Evolutionary conservation across 2,329 filamentous ascomycete species (phyloP).

Genomic region (Calycina marina): DNA sequence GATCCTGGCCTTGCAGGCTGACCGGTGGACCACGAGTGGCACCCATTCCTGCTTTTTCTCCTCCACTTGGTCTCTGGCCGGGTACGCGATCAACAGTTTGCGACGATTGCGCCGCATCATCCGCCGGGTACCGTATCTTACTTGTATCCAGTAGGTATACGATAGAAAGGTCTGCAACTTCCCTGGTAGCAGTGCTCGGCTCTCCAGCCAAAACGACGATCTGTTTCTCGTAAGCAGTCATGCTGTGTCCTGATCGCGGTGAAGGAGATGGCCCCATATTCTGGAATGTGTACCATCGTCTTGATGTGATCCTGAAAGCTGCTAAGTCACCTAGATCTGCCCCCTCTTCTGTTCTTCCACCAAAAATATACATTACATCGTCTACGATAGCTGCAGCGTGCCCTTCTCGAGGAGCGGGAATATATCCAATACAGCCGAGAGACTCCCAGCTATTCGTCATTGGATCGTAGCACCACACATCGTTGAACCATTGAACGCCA

Average conservation of each 20-base stretch:
- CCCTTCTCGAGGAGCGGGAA: slow-evolving; percentile 83
- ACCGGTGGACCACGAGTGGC: slow-evolving; percentile 17
- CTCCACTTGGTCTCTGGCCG: slow-evolving; percentile 29
- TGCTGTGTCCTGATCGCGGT: slow-evolving; percentile 86
- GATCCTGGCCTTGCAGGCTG: slow-evolving; percentile 24
- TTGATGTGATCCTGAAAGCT: slow-evolving; percentile 66
- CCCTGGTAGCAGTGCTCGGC: slow-evolving; percentile 71
- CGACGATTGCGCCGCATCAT: slow-evolving; percentile 29
- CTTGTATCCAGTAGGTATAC: slow-evolving; percentile 87
- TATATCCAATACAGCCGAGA: slow-evolving; percentile 94
- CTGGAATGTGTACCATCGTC: slow-evolving; percentile 97
- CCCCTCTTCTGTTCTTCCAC: slow-evolving; percentile 86
- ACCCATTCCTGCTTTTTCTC: slow-evolving; percentile 21
- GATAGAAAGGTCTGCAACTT: slow-evolving; percentile 72
- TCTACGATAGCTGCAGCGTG: slow-evolving; percentile 88
- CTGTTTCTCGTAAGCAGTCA: slow-evolving; percentile 88
- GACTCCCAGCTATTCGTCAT: slow-evolving; percentile 70
- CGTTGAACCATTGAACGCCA: slow-evolving; percentile 94
- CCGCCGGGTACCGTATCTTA: slow-evolving; percentile 92
- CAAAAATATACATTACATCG: slow-evolving; percentile 99
- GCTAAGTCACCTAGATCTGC: slow-evolving; percentile 85
- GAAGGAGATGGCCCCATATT: slow-evolving; percentile 98
- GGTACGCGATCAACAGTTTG: slow-evolving; percentile 27
- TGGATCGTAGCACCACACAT: slow-evolving; percentile 94
- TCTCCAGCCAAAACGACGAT: slow-evolving; percentile 89